These are phyloP conservation scores for Chaetomium cochliodes DNA, from an alignment of 495 filamentous ascomycete species.

Conservation along the genomic window DNA sequence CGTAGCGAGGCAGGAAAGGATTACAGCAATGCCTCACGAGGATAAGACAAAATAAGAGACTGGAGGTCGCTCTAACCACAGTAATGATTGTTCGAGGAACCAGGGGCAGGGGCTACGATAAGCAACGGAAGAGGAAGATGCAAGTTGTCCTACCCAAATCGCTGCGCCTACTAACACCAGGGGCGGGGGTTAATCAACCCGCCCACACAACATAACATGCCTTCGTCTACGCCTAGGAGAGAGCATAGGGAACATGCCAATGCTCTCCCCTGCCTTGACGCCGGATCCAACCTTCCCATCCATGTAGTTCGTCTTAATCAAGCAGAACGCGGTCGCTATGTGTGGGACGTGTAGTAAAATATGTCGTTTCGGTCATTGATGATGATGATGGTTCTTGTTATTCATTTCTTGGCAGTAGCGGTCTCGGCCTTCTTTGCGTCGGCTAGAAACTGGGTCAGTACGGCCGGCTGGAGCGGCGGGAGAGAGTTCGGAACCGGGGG, in stretches of 20 bases:
- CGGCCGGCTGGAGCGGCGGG: not conserved
- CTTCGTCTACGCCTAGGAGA: slow-evolving; percentile 10
- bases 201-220: not conserved
- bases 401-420: slow-evolving; percentile 34
- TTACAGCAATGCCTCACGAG: not conserved
- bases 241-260: not conserved
- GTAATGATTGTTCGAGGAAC: not conserved
- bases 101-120: not conserved
- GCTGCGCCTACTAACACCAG: slow-evolving; percentile 13
- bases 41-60: not conserved
- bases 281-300: slow-evolving; percentile 2
- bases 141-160: slow-evolving; percentile 11
- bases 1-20: not conserved
- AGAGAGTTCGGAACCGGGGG: not conserved
- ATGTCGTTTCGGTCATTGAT: slow-evolving; percentile 19
- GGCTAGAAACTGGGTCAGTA: slow-evolving; percentile 35
- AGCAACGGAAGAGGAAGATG: not conserved
- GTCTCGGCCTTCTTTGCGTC: slow-evolving; percentile 51
- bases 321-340: not conserved
- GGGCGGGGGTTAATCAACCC: slow-evolving; percentile 1
- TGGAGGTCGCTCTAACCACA: not conserved
- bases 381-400: not conserved
- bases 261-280: not conserved
- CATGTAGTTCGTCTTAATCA: slow-evolving; percentile 1
- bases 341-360: not conserved